phyloP scores from a whole-genome alignment of 257 asterid genomes.

The Solanum corneliomulleri region DNA sequence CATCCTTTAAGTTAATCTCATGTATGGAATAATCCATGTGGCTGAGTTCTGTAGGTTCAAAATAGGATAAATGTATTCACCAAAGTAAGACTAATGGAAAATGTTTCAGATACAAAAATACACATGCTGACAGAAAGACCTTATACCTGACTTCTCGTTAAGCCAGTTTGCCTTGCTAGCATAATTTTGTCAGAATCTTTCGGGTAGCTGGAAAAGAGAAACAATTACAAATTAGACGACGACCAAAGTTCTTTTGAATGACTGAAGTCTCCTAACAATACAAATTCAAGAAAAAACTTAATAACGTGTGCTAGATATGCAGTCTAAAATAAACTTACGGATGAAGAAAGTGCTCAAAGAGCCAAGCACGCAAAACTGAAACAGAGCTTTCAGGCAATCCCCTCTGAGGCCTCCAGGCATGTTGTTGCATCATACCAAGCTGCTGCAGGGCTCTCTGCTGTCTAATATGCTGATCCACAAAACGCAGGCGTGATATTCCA shows the following conservation, averaged over 20 bases:
- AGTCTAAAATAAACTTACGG: constrained; percentile 36
- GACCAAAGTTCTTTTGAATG: background rate
- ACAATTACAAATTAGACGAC: background rate
- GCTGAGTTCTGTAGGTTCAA: background rate
- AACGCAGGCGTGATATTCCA: constrained; percentile 68
- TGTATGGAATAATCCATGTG: background rate
- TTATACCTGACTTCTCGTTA: constrained; percentile 81
- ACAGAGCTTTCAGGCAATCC: constrained; percentile 83
- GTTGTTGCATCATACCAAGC: constrained; percentile 78
- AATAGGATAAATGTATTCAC: background rate
- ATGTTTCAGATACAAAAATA: background rate
- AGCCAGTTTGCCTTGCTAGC: constrained; percentile 88
- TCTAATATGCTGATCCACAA: constrained; percentile 60
- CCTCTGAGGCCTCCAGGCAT: constrained; percentile 92
- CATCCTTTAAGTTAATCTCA: background rate
- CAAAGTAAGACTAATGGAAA: background rate
- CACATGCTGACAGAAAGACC: background rate
- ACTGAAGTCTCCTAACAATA: background rate
- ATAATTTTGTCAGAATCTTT: constrained; percentile 83
- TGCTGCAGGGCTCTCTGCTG: constrained; percentile 85
- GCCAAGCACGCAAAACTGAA: constrained; percentile 80
- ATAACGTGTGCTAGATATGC: background rate
- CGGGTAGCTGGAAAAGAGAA: constrained; percentile 48
- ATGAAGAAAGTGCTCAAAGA: constrained; percentile 86
- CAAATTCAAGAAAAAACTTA: background rate